Evolutionary conservation across 2,329 filamentous ascomycete species (phyloP).

Genomic region (Xylaria hypoxylon): DNA sequence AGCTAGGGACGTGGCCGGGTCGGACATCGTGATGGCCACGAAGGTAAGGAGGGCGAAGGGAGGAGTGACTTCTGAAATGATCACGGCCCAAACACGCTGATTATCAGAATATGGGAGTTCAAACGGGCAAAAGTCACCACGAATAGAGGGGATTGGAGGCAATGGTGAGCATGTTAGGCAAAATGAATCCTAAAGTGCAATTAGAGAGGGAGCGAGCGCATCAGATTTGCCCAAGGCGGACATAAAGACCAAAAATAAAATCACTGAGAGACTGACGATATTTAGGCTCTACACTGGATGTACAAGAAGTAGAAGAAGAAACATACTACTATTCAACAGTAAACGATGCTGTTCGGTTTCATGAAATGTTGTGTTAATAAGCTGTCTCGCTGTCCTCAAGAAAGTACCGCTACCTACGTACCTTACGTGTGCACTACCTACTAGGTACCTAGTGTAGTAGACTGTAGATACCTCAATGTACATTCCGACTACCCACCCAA

Average conservation of each 20-base stretch:
- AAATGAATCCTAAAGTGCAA: conserved; percentile 13
- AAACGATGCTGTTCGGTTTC: conserved; percentile 1
- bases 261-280: background rate
- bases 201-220: conserved; percentile 21
- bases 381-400: conserved; percentile 30
- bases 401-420: background rate
- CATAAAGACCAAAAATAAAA: conserved; percentile 3
- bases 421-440: conserved; percentile 1
- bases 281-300: background rate
- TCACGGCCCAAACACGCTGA: background rate
- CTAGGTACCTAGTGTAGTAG: conserved; percentile 10
- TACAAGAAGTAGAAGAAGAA: background rate
- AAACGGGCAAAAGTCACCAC: conserved; percentile 32
- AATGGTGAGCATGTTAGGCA: conserved; percentile 42
- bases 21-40: conserved; percentile 17
- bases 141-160: conserved; percentile 22
- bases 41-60: background rate
- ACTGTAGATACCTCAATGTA: too few relatives aligned
- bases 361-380: conserved; percentile 11
- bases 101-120: conserved; percentile 6
- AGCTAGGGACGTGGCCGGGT: conserved; percentile 47
- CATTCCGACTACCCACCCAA: background rate
- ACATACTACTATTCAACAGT: background rate
- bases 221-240: conserved; percentile 3
- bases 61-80: background rate